phyloP scores from a whole-genome alignment of 345 rosid species.

The Fremontodendron californicum region DNA sequence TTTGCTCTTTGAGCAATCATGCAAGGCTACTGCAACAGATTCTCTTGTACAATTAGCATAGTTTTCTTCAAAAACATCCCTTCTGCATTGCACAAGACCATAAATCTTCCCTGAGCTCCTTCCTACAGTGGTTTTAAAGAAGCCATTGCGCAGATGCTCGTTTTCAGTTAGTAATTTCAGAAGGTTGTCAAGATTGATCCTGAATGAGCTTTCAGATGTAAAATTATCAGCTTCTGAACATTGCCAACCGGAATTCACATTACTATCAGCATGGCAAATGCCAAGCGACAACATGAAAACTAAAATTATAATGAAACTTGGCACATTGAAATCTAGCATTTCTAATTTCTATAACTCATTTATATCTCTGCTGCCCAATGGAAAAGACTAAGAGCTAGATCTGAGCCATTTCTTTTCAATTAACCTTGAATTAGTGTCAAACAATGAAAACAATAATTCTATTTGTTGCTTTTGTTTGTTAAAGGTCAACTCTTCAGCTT shows the following conservation, averaged over 20 bases:
- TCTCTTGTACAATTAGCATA: conserved; percentile 33
- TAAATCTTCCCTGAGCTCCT: conserved; percentile 23
- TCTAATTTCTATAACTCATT: conserved; percentile 7
- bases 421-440: not conserved
- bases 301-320: conserved; percentile 8
- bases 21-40: conserved; percentile 11
- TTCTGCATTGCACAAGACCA: conserved; percentile 41
- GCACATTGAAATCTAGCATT: conserved; percentile 4
- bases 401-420: not conserved
- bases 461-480: not conserved
- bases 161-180: conserved; percentile 23
- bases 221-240: conserved; percentile 29
- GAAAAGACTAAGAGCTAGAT: not conserved
- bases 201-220: conserved; percentile 21
- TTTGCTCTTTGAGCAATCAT: conserved; percentile 24
- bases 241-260: conserved; percentile 14
- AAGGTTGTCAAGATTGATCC: conserved; percentile 23
- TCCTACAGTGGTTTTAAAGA: conserved; percentile 24
- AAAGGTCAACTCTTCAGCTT: conserved; percentile 10
- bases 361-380: not conserved
- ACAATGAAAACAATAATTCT: not conserved
- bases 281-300: conserved; percentile 8
- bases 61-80: conserved; percentile 25
- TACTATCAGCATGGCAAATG: conserved; percentile 28
- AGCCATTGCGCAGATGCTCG: conserved; percentile 29